phyloP scores from a whole-genome alignment of 768 basidiomycete species.

The Neoboletus brunneissimus region DNA sequence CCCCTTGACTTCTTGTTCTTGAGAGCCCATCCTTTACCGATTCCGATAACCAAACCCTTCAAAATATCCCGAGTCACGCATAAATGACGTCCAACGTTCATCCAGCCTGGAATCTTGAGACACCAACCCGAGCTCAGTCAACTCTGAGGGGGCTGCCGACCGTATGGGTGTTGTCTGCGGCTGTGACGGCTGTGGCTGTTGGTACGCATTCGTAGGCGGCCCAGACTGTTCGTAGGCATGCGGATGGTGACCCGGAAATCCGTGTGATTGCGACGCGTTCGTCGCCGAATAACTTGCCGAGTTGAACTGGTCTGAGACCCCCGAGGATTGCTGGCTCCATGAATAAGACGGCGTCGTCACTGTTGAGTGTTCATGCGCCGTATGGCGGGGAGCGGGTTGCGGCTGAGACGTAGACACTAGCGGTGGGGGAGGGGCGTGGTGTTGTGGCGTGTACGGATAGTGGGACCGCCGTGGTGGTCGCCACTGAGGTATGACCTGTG shows the following conservation, averaged over 20 bases:
- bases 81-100: constrained; percentile 59
- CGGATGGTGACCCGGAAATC: constrained; percentile 13
- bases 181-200: constrained; percentile 1
- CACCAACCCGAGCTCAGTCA: constrained; percentile 61
- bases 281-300: constrained; percentile 12
- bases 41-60: constrained; percentile 33
- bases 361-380: constrained; percentile 19
- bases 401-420: constrained; percentile 1
- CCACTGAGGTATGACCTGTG: constrained; percentile 22
- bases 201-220: neutral
- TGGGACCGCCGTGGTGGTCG: constrained; percentile 29
- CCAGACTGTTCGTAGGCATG: constrained; percentile 16
- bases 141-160: constrained; percentile 36
- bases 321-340: constrained; percentile 14
- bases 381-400: constrained; percentile 9
- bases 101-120: constrained; percentile 53
- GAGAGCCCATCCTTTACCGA: constrained; percentile 10
- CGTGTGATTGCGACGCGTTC: constrained; percentile 7
- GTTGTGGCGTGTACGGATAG: constrained; percentile 26
- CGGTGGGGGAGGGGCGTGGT: constrained; percentile 11
- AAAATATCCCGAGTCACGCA: constrained; percentile 53
- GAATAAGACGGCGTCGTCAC: constrained; percentile 11
- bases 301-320: constrained; percentile 3
- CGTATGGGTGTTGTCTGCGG: constrained; percentile 3
- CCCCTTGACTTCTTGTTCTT: neutral